Conservation (phyloP, 805 yeast species). For the Brettanomyces nanus region DNA sequence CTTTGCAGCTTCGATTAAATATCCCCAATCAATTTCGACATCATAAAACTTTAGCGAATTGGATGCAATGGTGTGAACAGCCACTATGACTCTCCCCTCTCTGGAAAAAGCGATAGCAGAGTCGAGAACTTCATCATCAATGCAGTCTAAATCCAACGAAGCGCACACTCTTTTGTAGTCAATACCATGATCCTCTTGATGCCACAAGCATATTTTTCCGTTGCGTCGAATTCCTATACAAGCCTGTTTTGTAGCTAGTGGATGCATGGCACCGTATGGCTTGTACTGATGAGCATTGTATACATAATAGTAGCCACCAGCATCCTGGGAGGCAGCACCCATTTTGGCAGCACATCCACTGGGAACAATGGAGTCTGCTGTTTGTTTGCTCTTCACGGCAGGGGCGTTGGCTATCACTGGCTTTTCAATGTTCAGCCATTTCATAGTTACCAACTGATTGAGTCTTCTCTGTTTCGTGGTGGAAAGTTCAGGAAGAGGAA, state of each 20-base stretch:
- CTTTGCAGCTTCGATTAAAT: slow-evolving; percentile 37
- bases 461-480: slow-evolving; percentile 7
- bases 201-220: slow-evolving; percentile 53
- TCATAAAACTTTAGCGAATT: slow-evolving; percentile 33
- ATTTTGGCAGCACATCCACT: slow-evolving; percentile 29
- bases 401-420: slow-evolving; percentile 54
- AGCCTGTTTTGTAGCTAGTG: slow-evolving; percentile 60
- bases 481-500: slow-evolving; percentile 18
- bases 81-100: slow-evolving; percentile 37
- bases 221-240: slow-evolving; percentile 56
- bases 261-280: slow-evolving; percentile 59
- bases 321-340: slow-evolving; percentile 29
- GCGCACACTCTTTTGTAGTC: slow-evolving; percentile 40
- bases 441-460: slow-evolving; percentile 39
- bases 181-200: slow-evolving; percentile 55
- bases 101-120: slow-evolving; percentile 47
- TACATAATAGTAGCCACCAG: slow-evolving; percentile 29
- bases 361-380: slow-evolving; percentile 18
- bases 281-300: slow-evolving; percentile 55
- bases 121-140: slow-evolving; percentile 18
- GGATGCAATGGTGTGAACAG: slow-evolving; percentile 31
- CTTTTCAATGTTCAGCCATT: slow-evolving; percentile 73
- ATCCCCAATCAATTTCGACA: slow-evolving; percentile 49
- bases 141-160: slow-evolving; percentile 23
- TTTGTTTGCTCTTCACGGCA: slow-evolving; percentile 33